phyloP scores from a whole-genome alignment of 2,329 filamentous ascomycete species.

The Monilinia fructicola region DNA sequence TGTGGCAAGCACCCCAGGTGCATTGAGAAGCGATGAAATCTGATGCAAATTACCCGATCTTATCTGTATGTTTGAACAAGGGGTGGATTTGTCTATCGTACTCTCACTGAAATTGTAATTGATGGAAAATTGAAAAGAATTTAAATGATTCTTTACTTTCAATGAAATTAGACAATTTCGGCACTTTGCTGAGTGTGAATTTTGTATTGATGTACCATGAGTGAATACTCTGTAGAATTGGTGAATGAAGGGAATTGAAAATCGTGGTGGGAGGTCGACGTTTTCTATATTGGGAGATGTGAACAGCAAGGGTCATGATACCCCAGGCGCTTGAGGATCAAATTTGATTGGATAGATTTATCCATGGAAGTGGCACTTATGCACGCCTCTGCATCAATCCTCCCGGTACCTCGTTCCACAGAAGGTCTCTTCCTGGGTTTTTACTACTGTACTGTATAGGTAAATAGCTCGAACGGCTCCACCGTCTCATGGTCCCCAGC shows the following conservation, averaged over 20 bases:
- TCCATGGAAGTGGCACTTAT: slow-evolving; percentile 12
- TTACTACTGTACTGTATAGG: not conserved
- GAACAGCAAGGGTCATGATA: not conserved
- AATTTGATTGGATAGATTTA: not conserved
- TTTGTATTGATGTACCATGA: not conserved
- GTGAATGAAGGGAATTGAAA: not conserved
- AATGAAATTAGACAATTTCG: too few relatives aligned
- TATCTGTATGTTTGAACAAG: slow-evolving; percentile 14
- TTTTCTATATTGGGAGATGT: slow-evolving; percentile 10
- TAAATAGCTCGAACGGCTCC: slow-evolving; percentile 8
- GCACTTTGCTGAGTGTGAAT: too few relatives aligned
- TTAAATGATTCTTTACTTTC: too few relatives aligned
- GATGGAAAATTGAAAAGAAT: too few relatives aligned
- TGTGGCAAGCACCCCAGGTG: slow-evolving; percentile 26
- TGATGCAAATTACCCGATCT: slow-evolving; percentile 14
- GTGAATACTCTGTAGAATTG: not conserved
- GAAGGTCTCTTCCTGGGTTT: slow-evolving; percentile 5
- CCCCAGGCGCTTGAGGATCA: slow-evolving; percentile 16
- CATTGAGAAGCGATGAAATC: slow-evolving; percentile 21
- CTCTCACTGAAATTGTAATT: not conserved
- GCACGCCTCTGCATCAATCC: slow-evolving; percentile 17
- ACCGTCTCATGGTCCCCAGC: slow-evolving; percentile 4
- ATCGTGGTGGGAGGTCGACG: not conserved
- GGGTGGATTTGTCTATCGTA: not conserved
- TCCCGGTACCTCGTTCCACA: slow-evolving; percentile 13